Evolutionary conservation across 306 rosid genomes (phyloP).

Genomic region (Cyamopsis tetragonoloba): DNA sequence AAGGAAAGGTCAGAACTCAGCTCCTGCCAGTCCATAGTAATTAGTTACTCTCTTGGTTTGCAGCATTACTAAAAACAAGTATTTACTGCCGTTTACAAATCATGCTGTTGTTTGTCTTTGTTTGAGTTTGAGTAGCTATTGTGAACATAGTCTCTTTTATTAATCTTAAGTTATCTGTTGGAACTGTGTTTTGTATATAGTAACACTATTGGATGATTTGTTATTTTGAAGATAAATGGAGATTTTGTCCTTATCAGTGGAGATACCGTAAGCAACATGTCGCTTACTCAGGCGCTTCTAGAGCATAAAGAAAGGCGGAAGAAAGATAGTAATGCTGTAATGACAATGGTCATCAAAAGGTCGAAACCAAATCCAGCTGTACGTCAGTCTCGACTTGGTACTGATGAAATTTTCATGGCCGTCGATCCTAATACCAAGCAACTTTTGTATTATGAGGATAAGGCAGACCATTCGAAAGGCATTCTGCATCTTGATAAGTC

Average conservation of each 20-base stretch:
- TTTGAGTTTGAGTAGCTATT: constrained; percentile 1
- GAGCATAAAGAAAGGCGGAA: constrained; percentile 92
- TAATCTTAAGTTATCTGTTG: background rate
- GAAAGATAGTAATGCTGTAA: constrained; percentile 87
- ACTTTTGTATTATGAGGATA: constrained; percentile 87
- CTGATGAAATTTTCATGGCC: constrained; percentile 91
- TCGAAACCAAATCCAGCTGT: constrained; percentile 78
- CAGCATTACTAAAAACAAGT: background rate
- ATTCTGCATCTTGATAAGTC: constrained; percentile 70
- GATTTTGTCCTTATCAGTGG: constrained; percentile 95
- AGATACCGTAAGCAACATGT: constrained; percentile 97
- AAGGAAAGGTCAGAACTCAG: background rate
- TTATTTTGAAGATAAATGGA: constrained; percentile 77
- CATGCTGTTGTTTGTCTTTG: background rate
- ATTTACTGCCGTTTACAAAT: background rate
- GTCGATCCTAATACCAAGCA: constrained; percentile 85
- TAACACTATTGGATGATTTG: constrained; percentile 33
- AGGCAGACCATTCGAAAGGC: constrained; percentile 61
- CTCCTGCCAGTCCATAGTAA: background rate
- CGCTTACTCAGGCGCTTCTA: constrained; percentile 79
- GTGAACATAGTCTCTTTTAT: background rate
- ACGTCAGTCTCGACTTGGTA: constrained; percentile 93
- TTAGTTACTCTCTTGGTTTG: background rate
- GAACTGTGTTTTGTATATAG: background rate
- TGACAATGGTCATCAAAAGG: constrained; percentile 90